Percentiles rank a stretch among this genome's conserved stretches.
These are phyloP conservation scores for Celoporthe dispersa DNA, from an alignment of 2,329 filamentous ascomycete species.

Conservation along the genomic window DNA sequence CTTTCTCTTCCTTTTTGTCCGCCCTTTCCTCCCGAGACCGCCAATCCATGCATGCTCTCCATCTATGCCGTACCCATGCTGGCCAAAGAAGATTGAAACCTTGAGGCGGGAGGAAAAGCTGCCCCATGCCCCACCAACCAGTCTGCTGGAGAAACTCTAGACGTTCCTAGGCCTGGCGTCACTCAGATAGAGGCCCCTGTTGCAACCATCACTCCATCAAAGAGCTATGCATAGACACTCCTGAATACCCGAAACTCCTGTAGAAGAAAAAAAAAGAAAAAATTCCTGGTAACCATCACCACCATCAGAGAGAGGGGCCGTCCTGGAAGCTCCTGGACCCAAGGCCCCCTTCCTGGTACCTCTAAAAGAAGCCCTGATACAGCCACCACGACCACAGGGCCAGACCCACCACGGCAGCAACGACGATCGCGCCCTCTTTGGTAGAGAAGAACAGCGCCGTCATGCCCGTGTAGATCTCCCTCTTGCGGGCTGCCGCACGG, in stretches of 20 bases:
- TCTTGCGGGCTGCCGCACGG: conserved; percentile 49
- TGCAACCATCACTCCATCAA: conserved; percentile 52
- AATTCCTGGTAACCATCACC: neutral
- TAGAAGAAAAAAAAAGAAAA: neutral
- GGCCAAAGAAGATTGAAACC: neutral
- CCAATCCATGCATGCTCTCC: neutral
- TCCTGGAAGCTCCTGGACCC: neutral
- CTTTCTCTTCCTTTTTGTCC: neutral
- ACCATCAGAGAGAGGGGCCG: neutral
- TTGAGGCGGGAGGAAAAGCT: neutral
- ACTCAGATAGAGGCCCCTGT: conserved; percentile 27
- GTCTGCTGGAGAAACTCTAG: neutral
- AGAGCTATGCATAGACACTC: conserved; percentile 37
- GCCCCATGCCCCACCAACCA: neutral
- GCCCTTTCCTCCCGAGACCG: neutral
- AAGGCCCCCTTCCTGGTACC: too few species aligned
- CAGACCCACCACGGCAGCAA: conserved; percentile 48
- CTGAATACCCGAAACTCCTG: too few species aligned
- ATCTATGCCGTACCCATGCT: neutral
- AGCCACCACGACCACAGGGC: conserved; percentile 53
- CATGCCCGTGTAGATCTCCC: conserved; percentile 57
- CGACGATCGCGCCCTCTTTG: conserved; percentile 51
- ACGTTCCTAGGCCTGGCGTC: neutral
- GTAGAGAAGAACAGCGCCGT: conserved; percentile 60
- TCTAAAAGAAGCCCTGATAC: conserved; percentile 32